Base-by-base conservation (phyloP, 2,329 filamentous ascomycete genomes). In the Arthrinium phaeospermum region DNA sequence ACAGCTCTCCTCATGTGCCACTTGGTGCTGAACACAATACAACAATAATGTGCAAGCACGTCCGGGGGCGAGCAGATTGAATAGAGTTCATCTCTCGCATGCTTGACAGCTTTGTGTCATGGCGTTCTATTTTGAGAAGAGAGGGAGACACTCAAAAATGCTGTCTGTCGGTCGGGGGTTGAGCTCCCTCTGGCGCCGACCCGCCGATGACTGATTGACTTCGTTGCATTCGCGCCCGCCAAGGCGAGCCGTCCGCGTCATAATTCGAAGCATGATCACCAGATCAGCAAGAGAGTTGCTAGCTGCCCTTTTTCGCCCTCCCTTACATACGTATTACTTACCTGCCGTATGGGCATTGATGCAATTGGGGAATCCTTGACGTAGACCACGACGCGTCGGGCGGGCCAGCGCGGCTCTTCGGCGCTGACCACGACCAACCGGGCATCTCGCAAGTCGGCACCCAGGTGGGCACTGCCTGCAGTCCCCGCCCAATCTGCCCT, bases 171-270 rank as follows among this genome's bases (percentile, higher is more conserved):
- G 57, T 64, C 57, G 57, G 57, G n/a, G 57, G 57, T 37, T 57
- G 19, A n/a, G n/a, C 57, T n/a, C 30, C 19, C 34, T n/a, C 57
- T 41, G 30, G 34, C 34, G 57, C 57, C 57, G 57, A 64, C 57
- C 57, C 57, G 53, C 57, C 57, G 57, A 64, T 64, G 57, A 41
- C 34, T 64, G 57, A 41, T 64, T 64, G 57, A 64, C 57, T 64
- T 64, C 34, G 34, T 64, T n/a, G 22, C 57, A 13, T 41, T 41
- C 30, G 34, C 57, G 34, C 53, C 24, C 16, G 57, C 57, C 34
- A 64, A 41, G 30, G 53, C 53, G 22, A 61, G 30, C 53, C 53
- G 53, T n/a, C 34, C 34, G 57, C 57, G 57, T 64, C 57, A 64
- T 64, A 19, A 64, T 64, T 64, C 57, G 57, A 64, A n/a, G 57